These are phyloP conservation scores for Ilyonectria sp. DNA, from an alignment of 2,329 filamentous ascomycete species.

Conservation along the genomic window DNA sequence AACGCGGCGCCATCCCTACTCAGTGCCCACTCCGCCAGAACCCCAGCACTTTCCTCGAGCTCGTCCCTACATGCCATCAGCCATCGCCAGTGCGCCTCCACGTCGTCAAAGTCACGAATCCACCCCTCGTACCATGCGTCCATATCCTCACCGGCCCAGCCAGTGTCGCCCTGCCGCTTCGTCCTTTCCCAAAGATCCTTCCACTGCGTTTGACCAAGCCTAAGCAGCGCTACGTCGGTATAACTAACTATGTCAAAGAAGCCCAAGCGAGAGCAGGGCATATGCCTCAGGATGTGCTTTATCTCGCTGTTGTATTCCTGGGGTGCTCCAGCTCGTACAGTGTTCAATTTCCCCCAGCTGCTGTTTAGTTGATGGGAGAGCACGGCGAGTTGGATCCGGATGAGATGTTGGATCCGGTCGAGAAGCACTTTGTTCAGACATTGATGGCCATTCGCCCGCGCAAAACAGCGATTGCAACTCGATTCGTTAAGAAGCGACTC, in stretches of 20 bases:
- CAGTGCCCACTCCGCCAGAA: conserved; percentile 33
- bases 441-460: not conserved
- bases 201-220: conserved; percentile 10
- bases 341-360: not conserved
- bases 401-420: not conserved
- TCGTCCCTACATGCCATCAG: conserved; percentile 15
- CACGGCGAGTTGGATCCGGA: not conserved
- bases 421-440: conserved; percentile 3
- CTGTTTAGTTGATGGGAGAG: not conserved
- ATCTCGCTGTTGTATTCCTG: not conserved
- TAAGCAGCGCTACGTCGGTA: conserved; percentile 13
- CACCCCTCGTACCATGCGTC: not conserved
- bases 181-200: conserved; percentile 1
- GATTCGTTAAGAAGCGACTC: not conserved
- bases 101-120: not conserved
- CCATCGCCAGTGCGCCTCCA: conserved; percentile 30
- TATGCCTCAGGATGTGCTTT: not conserved
- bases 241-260: not conserved
- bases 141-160: not conserved
- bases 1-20: not conserved
- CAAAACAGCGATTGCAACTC: conserved; percentile 35
- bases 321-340: not conserved
- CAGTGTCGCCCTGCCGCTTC: not conserved
- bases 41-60: conserved; percentile 22
- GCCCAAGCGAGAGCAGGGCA: not conserved